A percentile compares a stretch with the other conserved stretches of the same genome.
phyloP scores from a whole-genome alignment of 2,329 filamentous ascomycete species.

The Colletotrichum sp. region DNA sequence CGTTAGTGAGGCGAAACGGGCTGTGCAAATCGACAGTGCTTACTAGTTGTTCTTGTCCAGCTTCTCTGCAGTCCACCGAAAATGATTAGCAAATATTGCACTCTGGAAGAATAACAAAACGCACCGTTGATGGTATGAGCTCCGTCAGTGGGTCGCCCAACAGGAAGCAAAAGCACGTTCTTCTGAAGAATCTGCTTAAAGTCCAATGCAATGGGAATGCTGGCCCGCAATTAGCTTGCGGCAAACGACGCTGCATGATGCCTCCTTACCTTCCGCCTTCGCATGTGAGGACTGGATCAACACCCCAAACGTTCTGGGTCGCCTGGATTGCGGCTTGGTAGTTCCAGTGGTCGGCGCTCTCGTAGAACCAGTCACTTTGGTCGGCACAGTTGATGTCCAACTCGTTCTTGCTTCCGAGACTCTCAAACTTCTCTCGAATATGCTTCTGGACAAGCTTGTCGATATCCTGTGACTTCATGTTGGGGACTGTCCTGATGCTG shows the following conservation, averaged over 20 bases:
- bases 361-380: conserved; percentile 98
- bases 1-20: background rate
- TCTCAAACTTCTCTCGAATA: conserved; percentile 82
- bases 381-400: conserved; percentile 83
- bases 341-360: conserved; percentile 98
- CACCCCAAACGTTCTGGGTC: conserved; percentile 90
- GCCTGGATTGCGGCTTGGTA: conserved; percentile 93
- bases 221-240: conserved; percentile 36
- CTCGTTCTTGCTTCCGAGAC: conserved; percentile 90
- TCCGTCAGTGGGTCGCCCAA: conserved; percentile 95
- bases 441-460: conserved; percentile 85
- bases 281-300: conserved; percentile 91
- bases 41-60: conserved; percentile 92
- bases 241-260: background rate
- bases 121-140: conserved; percentile 94
- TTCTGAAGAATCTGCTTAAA: conserved; percentile 98
- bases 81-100: background rate
- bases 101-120: background rate
- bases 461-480: conserved; percentile 94
- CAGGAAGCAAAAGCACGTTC: conserved; percentile 93
- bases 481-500: conserved; percentile 93
- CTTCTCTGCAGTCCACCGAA: conserved; percentile 68
- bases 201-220: conserved; percentile 94
- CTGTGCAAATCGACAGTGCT: background rate
- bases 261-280: conserved; percentile 82